Percentiles rank a stretch among this genome's conserved stretches.
phyloP scores from a whole-genome alignment of 2,329 filamentous ascomycete genomes.

The Colletotrichum salicis region DNA sequence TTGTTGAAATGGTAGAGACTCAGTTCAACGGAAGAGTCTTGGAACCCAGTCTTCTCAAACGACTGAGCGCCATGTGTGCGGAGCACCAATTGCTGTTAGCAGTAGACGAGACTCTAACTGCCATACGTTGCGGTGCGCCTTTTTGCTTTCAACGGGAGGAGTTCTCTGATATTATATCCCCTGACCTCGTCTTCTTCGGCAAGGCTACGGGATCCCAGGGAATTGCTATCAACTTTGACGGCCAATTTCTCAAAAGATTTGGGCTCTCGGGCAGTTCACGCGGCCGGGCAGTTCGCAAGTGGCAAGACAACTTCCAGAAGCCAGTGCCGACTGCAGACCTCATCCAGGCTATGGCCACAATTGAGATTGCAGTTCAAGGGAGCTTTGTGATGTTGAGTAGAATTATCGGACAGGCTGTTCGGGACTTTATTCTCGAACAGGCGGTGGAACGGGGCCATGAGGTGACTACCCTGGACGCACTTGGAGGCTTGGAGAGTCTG shows the following conservation, averaged over 20 bases:
- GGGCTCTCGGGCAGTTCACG: slow-evolving; percentile 8
- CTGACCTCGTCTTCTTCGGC: slow-evolving; percentile 41
- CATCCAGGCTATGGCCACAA: slow-evolving; percentile 13
- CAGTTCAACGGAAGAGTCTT: slow-evolving; percentile 40
- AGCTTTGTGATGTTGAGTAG: slow-evolving; percentile 29
- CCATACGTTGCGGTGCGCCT: slow-evolving; percentile 40
- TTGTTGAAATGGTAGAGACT: slow-evolving; percentile 39
- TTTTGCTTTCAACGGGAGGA: slow-evolving; percentile 42
- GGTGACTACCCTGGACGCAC: background rate
- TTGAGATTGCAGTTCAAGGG: slow-evolving; percentile 6
- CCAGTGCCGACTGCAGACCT: slow-evolving; percentile 24
- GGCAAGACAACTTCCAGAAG: slow-evolving; percentile 20
- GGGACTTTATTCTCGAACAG: slow-evolving; percentile 14
- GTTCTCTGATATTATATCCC: slow-evolving; percentile 31
- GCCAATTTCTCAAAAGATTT: slow-evolving; percentile 11
- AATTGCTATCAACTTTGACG: slow-evolving; percentile 17
- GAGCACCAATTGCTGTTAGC: slow-evolving; percentile 37
- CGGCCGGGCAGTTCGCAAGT: slow-evolving; percentile 5
- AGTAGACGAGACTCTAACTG: slow-evolving; percentile 40
- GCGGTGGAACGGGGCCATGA: background rate
- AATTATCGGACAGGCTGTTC: slow-evolving; percentile 15
- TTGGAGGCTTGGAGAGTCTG: slow-evolving; percentile 24
- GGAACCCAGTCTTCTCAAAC: slow-evolving; percentile 27
- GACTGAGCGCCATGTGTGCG: slow-evolving; percentile 35
- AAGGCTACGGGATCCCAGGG: slow-evolving; percentile 30